Conservation (phyloP, 2,329 filamentous ascomycete species). For the Arthroderma sp. region DNA sequence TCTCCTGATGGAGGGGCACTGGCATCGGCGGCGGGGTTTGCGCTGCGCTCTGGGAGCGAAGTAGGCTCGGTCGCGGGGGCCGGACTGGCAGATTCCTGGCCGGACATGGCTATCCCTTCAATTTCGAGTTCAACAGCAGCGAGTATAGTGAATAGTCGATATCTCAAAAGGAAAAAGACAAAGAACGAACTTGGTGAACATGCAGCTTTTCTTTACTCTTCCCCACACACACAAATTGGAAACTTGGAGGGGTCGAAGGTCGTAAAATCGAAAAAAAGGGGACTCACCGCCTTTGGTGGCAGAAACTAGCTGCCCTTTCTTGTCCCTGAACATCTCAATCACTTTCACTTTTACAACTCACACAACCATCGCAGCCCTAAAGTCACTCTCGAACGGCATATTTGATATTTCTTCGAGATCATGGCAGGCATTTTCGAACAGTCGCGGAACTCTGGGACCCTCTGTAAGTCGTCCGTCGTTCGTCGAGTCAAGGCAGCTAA, state of each 20-base stretch:
- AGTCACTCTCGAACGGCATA: not conserved
- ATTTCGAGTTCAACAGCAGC: not conserved
- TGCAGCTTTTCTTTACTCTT: not conserved
- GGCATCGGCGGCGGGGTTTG: slow-evolving; percentile 26
- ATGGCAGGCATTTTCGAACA: slow-evolving; percentile 98
- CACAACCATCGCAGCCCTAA: not conserved
- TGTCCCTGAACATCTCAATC: not conserved
- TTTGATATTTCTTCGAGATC: slow-evolving; percentile 15
- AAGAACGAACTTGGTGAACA: too few relatives aligned
- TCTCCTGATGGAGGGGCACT: slow-evolving; percentile 21
- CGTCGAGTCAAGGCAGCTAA: slow-evolving; percentile 14
- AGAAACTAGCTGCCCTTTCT: slow-evolving; percentile 20
- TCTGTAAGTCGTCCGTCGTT: slow-evolving; percentile 47
- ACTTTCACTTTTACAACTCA: not conserved
- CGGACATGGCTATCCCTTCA: slow-evolving; percentile 10
- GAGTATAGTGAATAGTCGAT: too few relatives aligned
- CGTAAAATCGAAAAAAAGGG: not conserved
- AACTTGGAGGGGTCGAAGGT: slow-evolving; percentile 2
- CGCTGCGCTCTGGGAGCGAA: slow-evolving; percentile 29
- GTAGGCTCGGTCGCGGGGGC: slow-evolving; percentile 20
- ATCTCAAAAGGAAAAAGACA: too few relatives aligned
- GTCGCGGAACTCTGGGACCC: slow-evolving; percentile 77
- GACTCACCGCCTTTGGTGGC: slow-evolving; percentile 31
- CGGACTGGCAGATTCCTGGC: slow-evolving; percentile 10
- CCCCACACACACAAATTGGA: not conserved